Conservation (phyloP, 169 alveolate genomes). For the Blepharisma undulans region DNA sequence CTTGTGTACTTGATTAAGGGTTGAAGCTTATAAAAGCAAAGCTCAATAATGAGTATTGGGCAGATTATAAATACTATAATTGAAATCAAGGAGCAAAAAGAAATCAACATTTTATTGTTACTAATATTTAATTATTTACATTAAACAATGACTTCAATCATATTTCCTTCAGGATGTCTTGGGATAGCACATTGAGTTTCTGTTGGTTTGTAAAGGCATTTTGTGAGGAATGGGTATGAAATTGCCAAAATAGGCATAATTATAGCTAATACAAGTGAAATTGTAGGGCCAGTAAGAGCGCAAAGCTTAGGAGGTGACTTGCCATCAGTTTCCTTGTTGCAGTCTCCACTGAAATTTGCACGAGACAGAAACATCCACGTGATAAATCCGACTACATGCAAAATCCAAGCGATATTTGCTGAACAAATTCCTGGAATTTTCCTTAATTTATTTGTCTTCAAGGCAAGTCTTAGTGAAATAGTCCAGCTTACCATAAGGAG, state of each 20-base stretch:
- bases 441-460: not conserved
- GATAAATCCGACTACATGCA: not conserved
- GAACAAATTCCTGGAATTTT: not conserved
- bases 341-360: not conserved
- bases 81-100: not conserved
- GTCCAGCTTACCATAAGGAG: not conserved
- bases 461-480: not conserved
- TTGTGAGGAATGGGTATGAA: not conserved
- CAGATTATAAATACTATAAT: not conserved
- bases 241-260: not conserved
- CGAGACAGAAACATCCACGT: not conserved
- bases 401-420: not conserved
- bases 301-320: not conserved
- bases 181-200: not conserved
- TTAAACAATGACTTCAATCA: not conserved
- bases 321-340: not conserved
- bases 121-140: not conserved
- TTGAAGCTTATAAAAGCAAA: not conserved
- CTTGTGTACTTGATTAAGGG: not conserved
- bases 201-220: not conserved
- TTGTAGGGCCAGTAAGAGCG: not conserved
- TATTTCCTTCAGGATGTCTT: not conserved
- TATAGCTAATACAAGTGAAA: not conserved
- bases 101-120: not conserved
- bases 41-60: not conserved